Conservation (phyloP, 345 rosid species). For the Salix suchowensis region DNA sequence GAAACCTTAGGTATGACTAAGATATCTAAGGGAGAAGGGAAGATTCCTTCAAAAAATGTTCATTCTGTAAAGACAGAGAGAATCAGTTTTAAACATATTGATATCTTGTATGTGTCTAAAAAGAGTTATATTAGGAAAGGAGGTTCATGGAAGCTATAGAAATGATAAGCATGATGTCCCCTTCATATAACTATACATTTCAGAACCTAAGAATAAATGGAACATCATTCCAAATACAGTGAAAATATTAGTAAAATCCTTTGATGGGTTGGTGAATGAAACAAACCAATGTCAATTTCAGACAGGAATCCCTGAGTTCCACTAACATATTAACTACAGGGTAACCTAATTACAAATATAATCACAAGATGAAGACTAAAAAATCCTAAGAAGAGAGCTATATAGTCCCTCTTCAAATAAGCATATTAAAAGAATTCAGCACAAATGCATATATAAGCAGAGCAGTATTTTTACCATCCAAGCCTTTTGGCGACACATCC, state of each 20-base stretch:
- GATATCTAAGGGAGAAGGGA: too few relatives aligned
- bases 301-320: background rate
- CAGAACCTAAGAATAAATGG: background rate
- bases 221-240: background rate
- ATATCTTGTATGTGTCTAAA: too few relatives aligned
- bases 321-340: background rate
- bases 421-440: background rate
- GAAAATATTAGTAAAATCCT: background rate
- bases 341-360: background rate
- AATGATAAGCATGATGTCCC: too few relatives aligned
- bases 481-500: slow-evolving; percentile 83
- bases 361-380: background rate
- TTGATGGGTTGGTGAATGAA: background rate
- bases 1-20: too few relatives aligned
- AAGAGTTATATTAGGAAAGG: too few relatives aligned
- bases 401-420: background rate
- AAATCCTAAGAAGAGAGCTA: background rate
- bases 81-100: too few relatives aligned
- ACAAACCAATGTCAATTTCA: background rate
- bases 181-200: background rate
- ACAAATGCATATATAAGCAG: background rate
- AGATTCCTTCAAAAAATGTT: too few relatives aligned
- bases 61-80: too few relatives aligned
- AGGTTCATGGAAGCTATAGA: too few relatives aligned
- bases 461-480: slow-evolving; percentile 50